Percentiles rank a stretch among this genome's conserved stretches.
Conservation (phyloP, 1,284 basidiomycete genomes). For the Cutaneotrichosporon sp. region DNA sequence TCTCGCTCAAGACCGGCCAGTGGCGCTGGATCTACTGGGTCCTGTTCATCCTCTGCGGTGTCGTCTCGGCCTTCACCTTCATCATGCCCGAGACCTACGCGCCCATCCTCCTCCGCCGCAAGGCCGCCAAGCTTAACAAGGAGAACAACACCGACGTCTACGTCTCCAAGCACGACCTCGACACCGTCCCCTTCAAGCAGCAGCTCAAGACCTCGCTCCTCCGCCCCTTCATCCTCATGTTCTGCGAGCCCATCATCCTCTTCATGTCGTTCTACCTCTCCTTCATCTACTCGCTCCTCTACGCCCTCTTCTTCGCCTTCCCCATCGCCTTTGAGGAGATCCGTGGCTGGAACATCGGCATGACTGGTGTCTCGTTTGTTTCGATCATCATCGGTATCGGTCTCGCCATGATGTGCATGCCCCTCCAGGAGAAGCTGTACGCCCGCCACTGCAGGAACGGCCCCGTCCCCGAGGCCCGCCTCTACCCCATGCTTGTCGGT, state of each 20-base stretch:
- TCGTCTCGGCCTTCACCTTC: conserved; percentile 40
- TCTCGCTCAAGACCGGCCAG: conserved; percentile 37
- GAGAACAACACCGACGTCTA: conserved; percentile 49
- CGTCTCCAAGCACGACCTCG: conserved; percentile 47
- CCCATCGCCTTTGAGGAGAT: conserved; percentile 50
- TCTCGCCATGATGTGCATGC: conserved; percentile 38
- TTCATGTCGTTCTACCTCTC: conserved; percentile 56
- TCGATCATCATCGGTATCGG: conserved; percentile 47
- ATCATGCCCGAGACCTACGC: conserved; percentile 53
- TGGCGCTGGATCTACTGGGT: conserved; percentile 58
- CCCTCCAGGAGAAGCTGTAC: conserved; percentile 47
- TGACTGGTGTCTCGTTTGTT: conserved; percentile 50
- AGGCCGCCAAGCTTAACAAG: conserved; percentile 49
- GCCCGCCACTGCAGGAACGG: conserved; percentile 28
- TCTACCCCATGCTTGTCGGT: conserved; percentile 45
- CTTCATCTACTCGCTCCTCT: conserved; percentile 55
- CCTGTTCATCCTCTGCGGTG: conserved; percentile 49
- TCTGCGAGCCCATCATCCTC: conserved; percentile 54
- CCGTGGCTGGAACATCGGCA: conserved; percentile 48
- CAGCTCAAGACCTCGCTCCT: conserved; percentile 50
- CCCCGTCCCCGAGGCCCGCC: conserved; percentile 38
- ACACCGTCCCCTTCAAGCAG: conserved; percentile 38
- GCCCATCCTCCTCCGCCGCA: conserved; percentile 47
- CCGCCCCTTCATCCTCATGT: conserved; percentile 53
- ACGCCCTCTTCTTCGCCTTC: conserved; percentile 51